Conservation (phyloP, 2,329 filamentous ascomycete species). For the Xylaria sp. region DNA sequence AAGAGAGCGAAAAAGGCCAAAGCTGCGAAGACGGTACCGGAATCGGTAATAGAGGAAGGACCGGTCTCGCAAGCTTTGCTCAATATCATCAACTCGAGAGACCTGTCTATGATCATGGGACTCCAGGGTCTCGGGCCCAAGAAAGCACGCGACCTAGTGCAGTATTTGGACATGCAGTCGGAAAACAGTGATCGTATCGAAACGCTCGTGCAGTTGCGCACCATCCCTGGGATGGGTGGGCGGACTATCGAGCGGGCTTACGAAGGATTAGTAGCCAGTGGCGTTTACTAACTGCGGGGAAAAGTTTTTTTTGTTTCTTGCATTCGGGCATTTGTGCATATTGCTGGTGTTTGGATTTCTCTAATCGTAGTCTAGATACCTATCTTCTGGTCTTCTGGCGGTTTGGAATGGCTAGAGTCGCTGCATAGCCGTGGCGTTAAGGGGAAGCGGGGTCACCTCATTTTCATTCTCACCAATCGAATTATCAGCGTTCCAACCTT, state of each 20-base stretch:
- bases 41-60: conserved; percentile 37
- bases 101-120: conserved; percentile 67
- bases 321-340: conserved; percentile 25
- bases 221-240: conserved; percentile 63
- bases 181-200: conserved; percentile 51
- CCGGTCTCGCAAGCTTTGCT: conserved; percentile 62
- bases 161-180: conserved; percentile 55
- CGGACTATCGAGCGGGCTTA: conserved; percentile 63
- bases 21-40: conserved; percentile 20
- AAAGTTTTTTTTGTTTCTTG: conserved; percentile 14
- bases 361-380: conserved; percentile 4
- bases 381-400: not conserved
- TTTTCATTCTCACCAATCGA: conserved; percentile 3
- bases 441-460: conserved; percentile 3
- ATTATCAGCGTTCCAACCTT: conserved; percentile 2
- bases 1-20: conserved; percentile 33
- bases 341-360: conserved; percentile 21
- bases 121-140: conserved; percentile 75
- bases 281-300: conserved; percentile 19
- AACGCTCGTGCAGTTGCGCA: conserved; percentile 57
- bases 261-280: conserved; percentile 49
- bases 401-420: conserved; percentile 17
- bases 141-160: conserved; percentile 67
- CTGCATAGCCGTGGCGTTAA: conserved; percentile 37
- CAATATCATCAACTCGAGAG: conserved; percentile 74